Base-by-base conservation (phyloP, 2,329 filamentous ascomycete species). In the Plenodomus lindquistii region DNA sequence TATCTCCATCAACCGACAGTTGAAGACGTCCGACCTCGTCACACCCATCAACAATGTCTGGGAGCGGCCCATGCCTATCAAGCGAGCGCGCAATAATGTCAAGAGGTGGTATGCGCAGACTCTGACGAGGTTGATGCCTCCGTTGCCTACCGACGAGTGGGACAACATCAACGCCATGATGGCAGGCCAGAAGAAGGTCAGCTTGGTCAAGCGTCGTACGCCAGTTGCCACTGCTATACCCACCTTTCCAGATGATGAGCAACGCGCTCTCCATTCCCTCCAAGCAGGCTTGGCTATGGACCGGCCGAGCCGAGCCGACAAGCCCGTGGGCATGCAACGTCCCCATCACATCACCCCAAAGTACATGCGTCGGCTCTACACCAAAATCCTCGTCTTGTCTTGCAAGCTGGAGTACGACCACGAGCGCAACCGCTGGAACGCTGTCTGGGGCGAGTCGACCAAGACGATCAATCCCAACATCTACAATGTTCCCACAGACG, bases 341-440 rank as follows among this genome's bases (percentile, higher is more conserved):
- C 70, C 69, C 1, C 73, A 75, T 44, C 51, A 41, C n/a, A 65
- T 80, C 27, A 78, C 70, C 2, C 51, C 64, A 10, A 70, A 75
- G 9, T 74, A 71, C 46, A 79, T 81, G 78, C 66, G 66, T 43
- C 68, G 76, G 24, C 51, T 80, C 15, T 81, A 77, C 67, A 55
- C 63, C 4, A 64, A 62, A 19, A 60, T 80, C 6, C 73, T 79
- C 42, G 52, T 50, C 2, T 67, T 75, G 45, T 75, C 73, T 59
- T 75, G 76, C 34, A 64, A 73, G 38, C 69, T 79, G 60, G 66
- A 69, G 9, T 77, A 68, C 58, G 61, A 77, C 54, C 44, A 56
- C 1, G 42, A 53, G 22, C 55, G 48, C 15, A 55, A 58, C 27
- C 62, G 51, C 17, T 72, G 69, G 70, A 51, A 39, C 2, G 55